A percentile compares a stretch with the other conserved stretches of the same genome.
phyloP scores from a whole-genome alignment of 345 rosid genomes.

The Toxicodendron radicans region DNA sequence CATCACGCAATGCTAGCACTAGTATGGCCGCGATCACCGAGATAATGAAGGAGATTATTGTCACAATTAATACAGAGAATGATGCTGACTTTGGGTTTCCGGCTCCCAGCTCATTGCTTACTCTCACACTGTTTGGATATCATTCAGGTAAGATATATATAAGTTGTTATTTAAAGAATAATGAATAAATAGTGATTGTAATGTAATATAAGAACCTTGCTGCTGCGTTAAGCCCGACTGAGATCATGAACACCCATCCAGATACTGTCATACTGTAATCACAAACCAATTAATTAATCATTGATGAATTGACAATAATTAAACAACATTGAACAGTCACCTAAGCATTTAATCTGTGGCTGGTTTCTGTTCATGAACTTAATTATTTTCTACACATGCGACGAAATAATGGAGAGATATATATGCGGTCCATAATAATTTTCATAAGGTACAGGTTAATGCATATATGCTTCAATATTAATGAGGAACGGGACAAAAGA shows the following conservation, averaged over 20 bases:
- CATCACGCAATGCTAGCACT: constrained; percentile 38
- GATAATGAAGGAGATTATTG: constrained; percentile 40
- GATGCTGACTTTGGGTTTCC: constrained; percentile 67
- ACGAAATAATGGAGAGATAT: too few relatives aligned
- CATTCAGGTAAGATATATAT: too few relatives aligned
- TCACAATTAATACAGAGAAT: constrained; percentile 59
- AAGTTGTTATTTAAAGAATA: background rate
- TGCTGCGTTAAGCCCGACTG: constrained; percentile 73
- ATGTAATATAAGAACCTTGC: constrained; percentile 42
- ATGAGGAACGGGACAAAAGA: background rate
- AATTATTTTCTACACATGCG: too few relatives aligned
- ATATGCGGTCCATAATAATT: too few relatives aligned
- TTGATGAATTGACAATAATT: background rate
- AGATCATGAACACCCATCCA: constrained; percentile 73
- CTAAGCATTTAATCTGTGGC: too few relatives aligned
- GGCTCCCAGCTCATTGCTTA: constrained; percentile 81
- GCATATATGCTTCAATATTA: too few relatives aligned
- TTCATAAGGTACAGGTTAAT: too few relatives aligned
- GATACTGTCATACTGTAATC: constrained; percentile 57
- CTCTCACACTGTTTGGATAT: constrained; percentile 55
- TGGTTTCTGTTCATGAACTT: too few relatives aligned
- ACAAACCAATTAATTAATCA: background rate
- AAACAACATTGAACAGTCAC: background rate
- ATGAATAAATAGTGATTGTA: background rate
- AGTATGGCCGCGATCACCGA: constrained; percentile 36